Conservation (phyloP, 2,329 filamentous ascomycete species). For the Monosporascus sp. region DNA sequence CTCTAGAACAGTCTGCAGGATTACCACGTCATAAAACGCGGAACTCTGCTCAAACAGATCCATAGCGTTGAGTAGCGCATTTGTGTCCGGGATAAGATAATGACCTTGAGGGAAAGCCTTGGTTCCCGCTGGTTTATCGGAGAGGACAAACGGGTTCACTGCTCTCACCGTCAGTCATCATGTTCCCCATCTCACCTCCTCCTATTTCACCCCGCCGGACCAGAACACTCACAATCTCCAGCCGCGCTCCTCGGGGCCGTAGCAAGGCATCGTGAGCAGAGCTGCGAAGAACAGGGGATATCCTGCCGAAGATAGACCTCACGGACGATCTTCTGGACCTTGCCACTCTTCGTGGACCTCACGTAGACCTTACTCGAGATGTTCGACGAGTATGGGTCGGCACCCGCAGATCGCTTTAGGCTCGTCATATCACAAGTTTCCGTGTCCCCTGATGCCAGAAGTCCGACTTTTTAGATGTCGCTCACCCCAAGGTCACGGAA, state of each 20-base stretch:
- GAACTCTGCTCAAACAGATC: slow-evolving; percentile 90
- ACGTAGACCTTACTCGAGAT: slow-evolving; percentile 96
- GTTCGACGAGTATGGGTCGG: slow-evolving; percentile 57
- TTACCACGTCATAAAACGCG: slow-evolving; percentile 93
- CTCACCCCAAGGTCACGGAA: neutral
- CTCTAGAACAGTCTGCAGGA: slow-evolving; percentile 92
- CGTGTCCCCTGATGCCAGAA: neutral
- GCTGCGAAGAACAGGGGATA: slow-evolving; percentile 90
- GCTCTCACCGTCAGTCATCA: neutral
- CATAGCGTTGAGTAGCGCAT: slow-evolving; percentile 92
- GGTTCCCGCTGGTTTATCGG: slow-evolving; percentile 80
- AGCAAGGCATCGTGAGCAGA: slow-evolving; percentile 72
- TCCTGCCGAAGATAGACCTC: slow-evolving; percentile 95
- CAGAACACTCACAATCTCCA: slow-evolving; percentile 58
- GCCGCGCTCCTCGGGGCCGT: slow-evolving; percentile 74
- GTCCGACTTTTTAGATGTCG: neutral
- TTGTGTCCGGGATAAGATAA: slow-evolving; percentile 93
- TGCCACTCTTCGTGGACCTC: slow-evolving; percentile 88
- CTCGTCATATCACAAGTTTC: slow-evolving; percentile 51
- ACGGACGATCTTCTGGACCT: slow-evolving; percentile 97
- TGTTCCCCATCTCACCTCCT: slow-evolving; percentile 8
- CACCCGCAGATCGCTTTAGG: slow-evolving; percentile 53
- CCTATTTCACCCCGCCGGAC: neutral
- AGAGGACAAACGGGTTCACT: slow-evolving; percentile 83
- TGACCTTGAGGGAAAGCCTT: slow-evolving; percentile 79